Evolutionary conservation across 23 red algal species (phyloP).

Genomic region (Gracilaria domingensis): DNA sequence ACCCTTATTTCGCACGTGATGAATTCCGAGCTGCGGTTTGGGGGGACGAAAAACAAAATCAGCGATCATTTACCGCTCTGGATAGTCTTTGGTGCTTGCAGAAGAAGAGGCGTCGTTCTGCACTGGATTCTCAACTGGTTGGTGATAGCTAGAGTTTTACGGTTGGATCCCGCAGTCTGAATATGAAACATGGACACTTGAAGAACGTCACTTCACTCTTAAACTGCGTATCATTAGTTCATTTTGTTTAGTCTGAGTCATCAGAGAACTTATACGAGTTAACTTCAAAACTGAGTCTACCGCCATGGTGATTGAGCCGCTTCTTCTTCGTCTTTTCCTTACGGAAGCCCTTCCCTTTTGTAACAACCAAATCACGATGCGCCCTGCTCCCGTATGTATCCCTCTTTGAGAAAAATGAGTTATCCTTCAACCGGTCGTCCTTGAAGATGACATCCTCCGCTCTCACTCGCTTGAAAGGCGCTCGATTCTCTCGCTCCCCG

Average conservation of each 20-base stretch:
- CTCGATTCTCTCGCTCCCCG: slow-evolving; percentile 3
- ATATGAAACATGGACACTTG: no score
- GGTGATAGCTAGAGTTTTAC: no score
- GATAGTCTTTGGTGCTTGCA: no score
- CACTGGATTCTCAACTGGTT: no score
- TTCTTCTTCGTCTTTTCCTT: slow-evolving; percentile 97
- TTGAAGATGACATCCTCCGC: slow-evolving; percentile 64
- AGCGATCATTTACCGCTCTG: no score
- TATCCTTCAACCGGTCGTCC: slow-evolving; percentile 73
- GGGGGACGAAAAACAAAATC: no score
- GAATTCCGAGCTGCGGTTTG: no score
- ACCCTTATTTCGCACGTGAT: no score
- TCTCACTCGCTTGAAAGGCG: slow-evolving; percentile 81
- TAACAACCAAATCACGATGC: slow-evolving; percentile 65
- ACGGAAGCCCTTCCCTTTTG: slow-evolving; percentile 87
- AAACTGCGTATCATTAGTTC: background rate
- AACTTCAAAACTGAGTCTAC: slow-evolving; percentile 60
- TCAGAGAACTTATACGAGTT: slow-evolving; percentile 82
- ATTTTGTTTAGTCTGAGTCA: slow-evolving; percentile 42
- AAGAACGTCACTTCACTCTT: no score
- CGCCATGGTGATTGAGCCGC: slow-evolving; percentile 81
- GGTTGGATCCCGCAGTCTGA: no score
- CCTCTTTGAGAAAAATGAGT: slow-evolving; percentile 85
- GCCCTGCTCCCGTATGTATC: slow-evolving; percentile 84
- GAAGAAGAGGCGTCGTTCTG: no score